Conservation (phyloP, 1,284 basidiomycete species). For the Ceratobasidium theobromae region DNA sequence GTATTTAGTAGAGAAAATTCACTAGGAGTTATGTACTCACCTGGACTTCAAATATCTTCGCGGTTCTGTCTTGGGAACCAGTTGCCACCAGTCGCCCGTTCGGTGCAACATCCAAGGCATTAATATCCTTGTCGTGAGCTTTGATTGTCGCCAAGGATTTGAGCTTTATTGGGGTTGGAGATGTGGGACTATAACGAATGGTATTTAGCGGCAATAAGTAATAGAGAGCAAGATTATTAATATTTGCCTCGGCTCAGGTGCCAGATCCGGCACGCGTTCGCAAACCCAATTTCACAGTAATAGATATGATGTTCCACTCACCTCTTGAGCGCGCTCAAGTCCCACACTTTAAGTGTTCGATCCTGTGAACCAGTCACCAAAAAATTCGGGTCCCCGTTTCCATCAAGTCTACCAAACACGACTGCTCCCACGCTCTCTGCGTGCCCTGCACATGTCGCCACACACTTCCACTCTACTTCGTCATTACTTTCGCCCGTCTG, state of each 20-base stretch:
- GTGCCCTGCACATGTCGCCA: conserved; percentile 90
- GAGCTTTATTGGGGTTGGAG: conserved; percentile 51
- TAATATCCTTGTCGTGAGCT: conserved; percentile 99
- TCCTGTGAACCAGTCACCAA: conserved; percentile 96
- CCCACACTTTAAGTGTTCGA: conserved; percentile 98
- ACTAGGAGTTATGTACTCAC: not conserved
- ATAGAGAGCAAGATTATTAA: not conserved
- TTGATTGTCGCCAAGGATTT: conserved; percentile 86
- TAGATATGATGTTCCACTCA: not conserved
- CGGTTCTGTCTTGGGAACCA: conserved; percentile 94
- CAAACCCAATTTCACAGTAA: too few species aligned
- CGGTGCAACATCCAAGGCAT: conserved; percentile 90
- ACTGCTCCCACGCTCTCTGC: conserved; percentile 92
- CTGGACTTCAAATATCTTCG: conserved; percentile 84
- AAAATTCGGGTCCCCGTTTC: conserved; percentile 53
- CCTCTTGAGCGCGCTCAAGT: conserved; percentile 50
- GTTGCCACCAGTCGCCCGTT: conserved; percentile 89
- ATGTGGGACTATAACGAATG: conserved; percentile 44
- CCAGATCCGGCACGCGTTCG: too few species aligned
- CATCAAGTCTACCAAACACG: conserved; percentile 60
- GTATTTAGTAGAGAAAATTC: conserved; percentile 50
- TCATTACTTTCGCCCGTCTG: not conserved
- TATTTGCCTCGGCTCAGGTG: too few species aligned
- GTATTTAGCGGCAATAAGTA: not conserved
- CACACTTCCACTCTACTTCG: conserved; percentile 66